phyloP scores from a whole-genome alignment of 345 rosid species.

The Boechera divaricarpa region DNA sequence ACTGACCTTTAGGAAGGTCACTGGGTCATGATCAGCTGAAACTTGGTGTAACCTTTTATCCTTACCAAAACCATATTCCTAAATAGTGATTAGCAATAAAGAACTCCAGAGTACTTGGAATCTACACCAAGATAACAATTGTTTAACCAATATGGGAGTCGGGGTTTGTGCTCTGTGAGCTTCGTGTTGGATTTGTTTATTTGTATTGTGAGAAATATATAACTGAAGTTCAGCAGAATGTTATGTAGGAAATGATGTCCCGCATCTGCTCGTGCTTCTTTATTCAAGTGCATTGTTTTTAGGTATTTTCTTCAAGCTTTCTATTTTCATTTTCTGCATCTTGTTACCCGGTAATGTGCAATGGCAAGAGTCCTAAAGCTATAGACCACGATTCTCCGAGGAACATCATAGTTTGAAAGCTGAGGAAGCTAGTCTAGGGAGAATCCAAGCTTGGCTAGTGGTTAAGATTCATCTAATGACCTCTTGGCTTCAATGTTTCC shows the following conservation, averaged over 20 bases:
- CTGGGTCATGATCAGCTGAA: not conserved
- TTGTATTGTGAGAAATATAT: not conserved
- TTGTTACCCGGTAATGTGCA: constrained; percentile 2
- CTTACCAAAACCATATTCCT: not conserved
- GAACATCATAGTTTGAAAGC: not conserved
- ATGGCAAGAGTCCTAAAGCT: constrained; percentile 22
- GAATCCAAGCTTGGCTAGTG: constrained; percentile 7
- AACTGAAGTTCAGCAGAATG: not conserved
- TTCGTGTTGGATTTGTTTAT: not conserved
- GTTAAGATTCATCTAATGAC: not conserved
- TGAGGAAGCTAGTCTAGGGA: not conserved
- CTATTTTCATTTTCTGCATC: not conserved
- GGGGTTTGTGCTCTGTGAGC: not conserved
- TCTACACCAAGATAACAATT: not conserved
- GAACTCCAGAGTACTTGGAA: not conserved
- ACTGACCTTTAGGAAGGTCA: not conserved
- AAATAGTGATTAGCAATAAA: not conserved
- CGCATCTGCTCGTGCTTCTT: constrained; percentile 18
- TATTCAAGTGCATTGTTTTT: constrained; percentile 6
- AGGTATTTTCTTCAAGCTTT: not conserved
- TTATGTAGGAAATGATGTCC: constrained; percentile 1
- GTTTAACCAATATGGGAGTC: not conserved
- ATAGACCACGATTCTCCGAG: not conserved
- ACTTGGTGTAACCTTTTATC: not conserved
- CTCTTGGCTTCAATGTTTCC: constrained; percentile 3